Evolutionary conservation across 306 rosid genomes (phyloP).

Genomic region (Vachellia collinsii): DNA sequence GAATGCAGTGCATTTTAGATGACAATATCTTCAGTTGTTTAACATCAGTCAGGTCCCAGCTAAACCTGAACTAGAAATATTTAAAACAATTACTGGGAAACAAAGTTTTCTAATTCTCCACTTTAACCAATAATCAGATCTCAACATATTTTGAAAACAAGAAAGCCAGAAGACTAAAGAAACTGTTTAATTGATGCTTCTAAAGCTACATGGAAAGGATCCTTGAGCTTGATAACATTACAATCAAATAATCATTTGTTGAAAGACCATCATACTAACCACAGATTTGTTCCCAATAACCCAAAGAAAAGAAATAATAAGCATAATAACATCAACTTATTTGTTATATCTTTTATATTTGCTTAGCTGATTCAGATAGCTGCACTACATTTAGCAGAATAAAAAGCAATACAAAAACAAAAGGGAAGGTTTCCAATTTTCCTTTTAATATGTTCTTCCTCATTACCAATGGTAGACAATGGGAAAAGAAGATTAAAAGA

Average conservation of each 20-base stretch:
- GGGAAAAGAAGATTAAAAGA: constrained; percentile 6
- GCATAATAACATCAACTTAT: not conserved
- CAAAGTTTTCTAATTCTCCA: not conserved
- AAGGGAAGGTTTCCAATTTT: not conserved
- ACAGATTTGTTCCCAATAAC: constrained; percentile 17
- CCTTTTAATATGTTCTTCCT: not conserved
- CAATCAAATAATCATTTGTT: not conserved
- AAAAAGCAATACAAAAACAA: not conserved
- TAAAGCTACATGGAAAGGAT: constrained; percentile 19
- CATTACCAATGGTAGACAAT: not conserved
- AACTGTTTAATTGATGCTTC: constrained; percentile 21
- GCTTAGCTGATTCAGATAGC: constrained; percentile 5
- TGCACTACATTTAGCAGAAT: constrained; percentile 10
- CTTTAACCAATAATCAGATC: not conserved
- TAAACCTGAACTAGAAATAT: not conserved
- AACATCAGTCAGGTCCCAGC: constrained; percentile 15
- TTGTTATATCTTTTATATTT: not conserved
- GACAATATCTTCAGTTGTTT: not conserved
- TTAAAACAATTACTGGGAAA: not conserved
- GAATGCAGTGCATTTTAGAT: not conserved
- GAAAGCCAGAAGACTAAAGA: constrained; percentile 11
- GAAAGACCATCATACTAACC: constrained; percentile 14
- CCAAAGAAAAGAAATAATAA: constrained; percentile 27
- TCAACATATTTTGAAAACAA: not conserved
- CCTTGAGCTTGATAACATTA: constrained; percentile 24